Base-by-base conservation (phyloP, 2,329 filamentous ascomycete species). In the Neonectria ditissima region DNA sequence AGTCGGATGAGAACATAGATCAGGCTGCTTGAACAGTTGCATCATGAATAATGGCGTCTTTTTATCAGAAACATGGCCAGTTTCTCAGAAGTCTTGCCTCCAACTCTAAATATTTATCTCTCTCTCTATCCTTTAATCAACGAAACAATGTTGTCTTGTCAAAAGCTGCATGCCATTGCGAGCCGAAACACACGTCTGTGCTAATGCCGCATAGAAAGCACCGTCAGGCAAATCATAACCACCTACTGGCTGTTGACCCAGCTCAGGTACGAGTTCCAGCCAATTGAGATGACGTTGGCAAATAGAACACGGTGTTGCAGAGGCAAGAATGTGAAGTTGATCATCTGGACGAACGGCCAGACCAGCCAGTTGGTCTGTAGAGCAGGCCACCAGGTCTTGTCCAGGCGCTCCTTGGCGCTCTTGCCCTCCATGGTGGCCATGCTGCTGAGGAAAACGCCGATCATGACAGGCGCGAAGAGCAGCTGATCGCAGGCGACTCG, bases 291-390 rank as follows among this genome's bases (percentile, higher is more conserved):
- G 54, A 97, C 78, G 75, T 97, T 97, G 72, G 97, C 94, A 65
- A 97, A 90, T 72, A 97, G 81, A 44, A 97, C 88, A 63, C 94
- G 87, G 80, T 95, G 89, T 76, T 97, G 88, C 66, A 97, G 83
- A 52, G 94, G 94, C 67, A 97, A 87, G 68, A 96, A 86, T 74
- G 91, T 91, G 82, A 97, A 97, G 83, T 97, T 97, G 75, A 91
- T 84, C 57, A 91, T 83, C 82, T 97, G 94, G 59, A 97, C 93
- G 67, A 84, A 83, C 4, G 94, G 94, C 94, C 94, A 97, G 59
- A 97, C 80, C 82, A 93, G 87, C 85, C 93, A 93, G 82, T 97
- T 97, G 77, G 92, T 91, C 77, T 86, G 86, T 74, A 97, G 86
- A 32, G 92, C 92, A 13, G 87, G 84, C 69, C 80, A 79, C 81